Base-by-base conservation (phyloP, 805 yeast genomes). In the Nakazawaea laoshanensis region DNA sequence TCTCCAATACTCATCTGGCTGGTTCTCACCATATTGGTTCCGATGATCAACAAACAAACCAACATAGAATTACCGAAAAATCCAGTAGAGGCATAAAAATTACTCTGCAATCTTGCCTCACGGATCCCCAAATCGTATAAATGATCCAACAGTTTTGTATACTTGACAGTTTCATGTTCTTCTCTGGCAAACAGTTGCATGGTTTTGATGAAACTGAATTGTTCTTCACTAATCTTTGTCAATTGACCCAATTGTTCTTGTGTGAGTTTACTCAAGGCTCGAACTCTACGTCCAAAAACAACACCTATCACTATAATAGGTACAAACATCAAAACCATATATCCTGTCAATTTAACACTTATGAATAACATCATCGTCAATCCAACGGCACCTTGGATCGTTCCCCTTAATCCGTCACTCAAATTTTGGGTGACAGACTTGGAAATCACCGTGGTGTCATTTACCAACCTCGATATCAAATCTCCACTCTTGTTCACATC, bases 111-210 rank as follows among this genome's bases (percentile, higher is more conserved):
- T 22, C 66, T 61, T 3, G 94, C 96, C 50, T 89, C 97, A 44
- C 67, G 69, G 55, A 82, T 66, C 9, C 94, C 89, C 28, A 81
- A 71, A 39, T 69, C 52, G 45, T 61, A 84, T 58, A 53, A 76
- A 65, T 48, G 66, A 52, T 57, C 84, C 31, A 88, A 82, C 46
- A 81, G 85, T 8, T 62, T 56, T 37, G 86, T 77, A 55, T 83
- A 89, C 31, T 77, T 76, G 17, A 71, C 73, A 21, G 89, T 78
- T 47, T 87, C 96, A 31, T 67, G 63, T 27, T 65, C 64, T 54
- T 89, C 96, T 36, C 92, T 92, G 20, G 86, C 86, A 56, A 87
- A 89, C 16, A 92, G 71, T 55, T 89, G 96, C 32, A 94, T 87
- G 0, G 96, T 87, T 45, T 74, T 75, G 16, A 87, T 70, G 19